Conservation (phyloP, 192 early-diverging fungal genomes). For the Dispira simplex region DNA sequence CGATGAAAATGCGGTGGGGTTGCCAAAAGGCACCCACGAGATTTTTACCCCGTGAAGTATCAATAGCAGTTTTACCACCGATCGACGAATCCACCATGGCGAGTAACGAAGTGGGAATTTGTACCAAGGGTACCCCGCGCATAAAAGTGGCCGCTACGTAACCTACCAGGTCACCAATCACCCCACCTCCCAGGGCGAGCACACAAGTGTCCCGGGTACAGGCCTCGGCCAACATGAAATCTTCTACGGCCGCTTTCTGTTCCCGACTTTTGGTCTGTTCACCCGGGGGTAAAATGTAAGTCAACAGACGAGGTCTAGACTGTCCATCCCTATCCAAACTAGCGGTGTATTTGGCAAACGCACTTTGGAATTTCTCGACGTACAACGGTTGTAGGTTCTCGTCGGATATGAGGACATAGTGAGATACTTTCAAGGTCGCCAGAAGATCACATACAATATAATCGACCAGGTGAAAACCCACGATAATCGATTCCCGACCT, state of each 20-base stretch:
- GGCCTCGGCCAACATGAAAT: slow-evolving; percentile 67
- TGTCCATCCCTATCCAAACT: slow-evolving; percentile 6
- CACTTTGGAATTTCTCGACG: slow-evolving; percentile 34
- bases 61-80: slow-evolving; percentile 94
- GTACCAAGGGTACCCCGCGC: slow-evolving; percentile 87
- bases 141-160: slow-evolving; percentile 98
- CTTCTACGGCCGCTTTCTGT: slow-evolving; percentile 76
- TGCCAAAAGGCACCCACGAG: slow-evolving; percentile 95
- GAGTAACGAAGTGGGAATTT: slow-evolving; percentile 88
- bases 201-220: slow-evolving; percentile 90
- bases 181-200: slow-evolving; percentile 90
- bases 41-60: slow-evolving; percentile 91
- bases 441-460: slow-evolving; percentile 63
- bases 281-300: slow-evolving; percentile 70
- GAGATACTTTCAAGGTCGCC: slow-evolving; percentile 49
- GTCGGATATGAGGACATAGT: slow-evolving; percentile 83
- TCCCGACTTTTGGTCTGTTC: slow-evolving; percentile 79
- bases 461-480: slow-evolving; percentile 66
- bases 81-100: slow-evolving; percentile 98
- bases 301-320: slow-evolving; percentile 39
- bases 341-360: slow-evolving; percentile 29
- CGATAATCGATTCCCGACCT: slow-evolving; percentile 72
- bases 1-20: slow-evolving; percentile 85
- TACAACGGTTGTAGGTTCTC: slow-evolving; percentile 66
- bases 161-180: slow-evolving; percentile 91